phyloP scores from a whole-genome alignment of 495 filamentous ascomycete species.

The Pyronema omphalodes region DNA sequence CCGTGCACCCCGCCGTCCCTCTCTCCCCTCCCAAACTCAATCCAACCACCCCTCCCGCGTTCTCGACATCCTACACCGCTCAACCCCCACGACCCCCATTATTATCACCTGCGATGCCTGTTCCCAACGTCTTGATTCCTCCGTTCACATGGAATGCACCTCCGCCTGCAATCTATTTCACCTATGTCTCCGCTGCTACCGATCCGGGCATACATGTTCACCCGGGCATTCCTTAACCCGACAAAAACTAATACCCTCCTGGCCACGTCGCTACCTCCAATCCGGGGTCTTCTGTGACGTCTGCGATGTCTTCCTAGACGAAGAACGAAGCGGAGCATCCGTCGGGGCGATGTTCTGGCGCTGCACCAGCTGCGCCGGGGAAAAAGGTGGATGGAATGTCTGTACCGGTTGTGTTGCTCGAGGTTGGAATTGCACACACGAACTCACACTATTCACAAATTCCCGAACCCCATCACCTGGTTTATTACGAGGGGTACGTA shows the following conservation, averaged over 20 bases:
- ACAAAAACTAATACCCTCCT: slow-evolving; percentile 2
- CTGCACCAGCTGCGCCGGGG: slow-evolving; percentile 8
- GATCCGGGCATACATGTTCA: background rate
- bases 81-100: background rate
- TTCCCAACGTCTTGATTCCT: background rate
- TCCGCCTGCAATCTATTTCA: slow-evolving; percentile 1
- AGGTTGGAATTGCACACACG: slow-evolving; percentile 16
- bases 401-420: slow-evolving; percentile 10
- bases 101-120: slow-evolving; percentile 6
- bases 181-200: slow-evolving; percentile 3
- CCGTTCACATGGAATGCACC: slow-evolving; percentile 2
- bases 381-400: slow-evolving; percentile 1
- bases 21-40: background rate
- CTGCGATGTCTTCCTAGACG: slow-evolving; percentile 20
- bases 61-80: slow-evolving; percentile 3
- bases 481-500: background rate
- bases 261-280: slow-evolving; percentile 4
- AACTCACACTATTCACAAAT: slow-evolving; percentile 14
- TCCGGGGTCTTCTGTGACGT: slow-evolving; percentile 19
- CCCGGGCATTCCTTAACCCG: background rate
- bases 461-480: background rate
- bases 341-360: slow-evolving; percentile 14
- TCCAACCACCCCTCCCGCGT: background rate
- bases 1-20: background rate
- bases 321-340: background rate